Conservation (phyloP, 441 rosid species). For the Erodium texanum region DNA sequence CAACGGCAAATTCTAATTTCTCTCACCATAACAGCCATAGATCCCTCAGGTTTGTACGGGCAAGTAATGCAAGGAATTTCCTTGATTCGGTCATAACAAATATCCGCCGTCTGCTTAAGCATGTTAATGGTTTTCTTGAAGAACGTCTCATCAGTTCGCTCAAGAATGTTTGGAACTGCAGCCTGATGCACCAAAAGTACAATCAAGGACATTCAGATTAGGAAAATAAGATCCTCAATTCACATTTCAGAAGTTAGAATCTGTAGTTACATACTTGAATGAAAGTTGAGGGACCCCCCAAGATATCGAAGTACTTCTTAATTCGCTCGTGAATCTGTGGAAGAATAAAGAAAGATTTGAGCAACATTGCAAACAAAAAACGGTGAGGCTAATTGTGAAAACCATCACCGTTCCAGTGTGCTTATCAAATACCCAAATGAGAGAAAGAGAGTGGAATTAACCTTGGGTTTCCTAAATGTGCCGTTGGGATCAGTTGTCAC, state of each 20-base stretch:
- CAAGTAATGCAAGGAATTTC: conserved; percentile 20
- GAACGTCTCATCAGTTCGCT: conserved; percentile 17
- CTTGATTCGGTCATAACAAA: conserved; percentile 10
- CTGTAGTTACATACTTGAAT: conserved; percentile 18
- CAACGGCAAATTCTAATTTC: too few species aligned
- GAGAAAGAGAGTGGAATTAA: background rate
- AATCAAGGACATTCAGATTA: too few species aligned
- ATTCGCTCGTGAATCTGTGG: conserved; percentile 18
- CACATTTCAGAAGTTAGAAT: too few species aligned
- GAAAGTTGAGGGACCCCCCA: conserved; percentile 25
- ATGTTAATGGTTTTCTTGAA: conserved; percentile 10
- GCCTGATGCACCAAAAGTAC: conserved; percentile 12
- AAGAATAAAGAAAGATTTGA: background rate
- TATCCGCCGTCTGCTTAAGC: conserved; percentile 10
- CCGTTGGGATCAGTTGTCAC: conserved; percentile 21
- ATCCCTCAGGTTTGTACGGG: conserved; percentile 18
- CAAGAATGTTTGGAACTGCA: conserved; percentile 19
- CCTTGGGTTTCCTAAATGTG: conserved; percentile 20
- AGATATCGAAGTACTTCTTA: conserved; percentile 20
- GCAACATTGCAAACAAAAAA: background rate
- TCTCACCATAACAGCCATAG: conserved; percentile 25
- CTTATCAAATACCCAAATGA: too few species aligned
- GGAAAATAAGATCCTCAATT: too few species aligned
- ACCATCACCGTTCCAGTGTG: background rate
- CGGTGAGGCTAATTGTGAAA: background rate